phyloP scores from a whole-genome alignment of 805 yeast genomes.

The Zygotorulaspora danielsina region DNA sequence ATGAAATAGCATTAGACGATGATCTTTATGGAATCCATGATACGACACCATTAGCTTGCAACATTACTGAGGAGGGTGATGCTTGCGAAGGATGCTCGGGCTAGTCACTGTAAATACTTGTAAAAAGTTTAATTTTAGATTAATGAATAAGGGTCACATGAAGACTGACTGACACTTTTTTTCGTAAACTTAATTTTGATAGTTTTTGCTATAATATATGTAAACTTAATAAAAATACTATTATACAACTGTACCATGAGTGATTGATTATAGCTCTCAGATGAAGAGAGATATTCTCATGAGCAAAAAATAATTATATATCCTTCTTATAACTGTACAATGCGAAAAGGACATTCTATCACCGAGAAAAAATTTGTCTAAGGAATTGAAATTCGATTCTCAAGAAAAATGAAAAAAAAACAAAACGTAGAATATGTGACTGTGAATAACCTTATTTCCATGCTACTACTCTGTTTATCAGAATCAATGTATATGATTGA shows the following conservation, averaged over 20 bases:
- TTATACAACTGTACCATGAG: constrained; percentile 19
- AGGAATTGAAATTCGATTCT: constrained; percentile 11
- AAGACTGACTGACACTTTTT: too few species aligned
- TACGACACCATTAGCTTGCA: constrained; percentile 87
- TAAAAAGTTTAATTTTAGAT: not conserved
- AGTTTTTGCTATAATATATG: not conserved
- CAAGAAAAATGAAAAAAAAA: constrained; percentile 3
- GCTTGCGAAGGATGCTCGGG: constrained; percentile 98
- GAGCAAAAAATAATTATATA: constrained; percentile 13
- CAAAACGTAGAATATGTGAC: constrained; percentile 5
- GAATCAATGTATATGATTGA: not conserved
- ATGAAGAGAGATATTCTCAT: constrained; percentile 8
- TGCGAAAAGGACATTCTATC: constrained; percentile 15
- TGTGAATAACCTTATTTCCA: constrained; percentile 10
- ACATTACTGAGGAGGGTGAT: constrained; percentile 87
- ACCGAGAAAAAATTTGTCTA: constrained; percentile 8
- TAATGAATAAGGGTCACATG: too few species aligned
- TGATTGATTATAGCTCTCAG: constrained; percentile 7
- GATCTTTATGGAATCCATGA: constrained; percentile 75
- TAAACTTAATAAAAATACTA: constrained; percentile 10
- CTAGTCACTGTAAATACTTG: too few species aligned
- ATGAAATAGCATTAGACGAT: constrained; percentile 33
- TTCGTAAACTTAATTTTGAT: not conserved
- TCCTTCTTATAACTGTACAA: constrained; percentile 15
- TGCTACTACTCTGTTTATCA: constrained; percentile 4